Percentiles rank a stretch among this genome's conserved stretches.
Conservation (phyloP, 805 yeast genomes). For the Wickerhamomyces chambardii region DNA sequence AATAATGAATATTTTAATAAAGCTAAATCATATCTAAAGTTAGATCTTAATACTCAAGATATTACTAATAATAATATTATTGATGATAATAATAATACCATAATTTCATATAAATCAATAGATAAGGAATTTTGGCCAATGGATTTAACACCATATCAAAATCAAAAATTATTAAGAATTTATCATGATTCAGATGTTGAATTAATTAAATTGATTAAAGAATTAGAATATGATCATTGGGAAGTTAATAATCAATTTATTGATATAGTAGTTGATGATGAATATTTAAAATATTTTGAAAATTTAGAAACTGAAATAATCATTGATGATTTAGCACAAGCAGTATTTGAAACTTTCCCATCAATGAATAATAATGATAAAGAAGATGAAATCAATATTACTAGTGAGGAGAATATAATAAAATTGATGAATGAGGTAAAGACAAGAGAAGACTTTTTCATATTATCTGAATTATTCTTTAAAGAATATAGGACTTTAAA, state of each 20-base stretch:
- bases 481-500: slow-evolving; percentile 58
- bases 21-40: no score
- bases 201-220: background rate
- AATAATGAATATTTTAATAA: no score
- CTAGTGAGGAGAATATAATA: slow-evolving; percentile 2
- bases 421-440: slow-evolving; percentile 8
- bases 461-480: slow-evolving; percentile 49
- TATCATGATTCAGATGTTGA: background rate
- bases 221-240: slow-evolving; percentile 33
- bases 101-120: background rate
- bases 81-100: no score
- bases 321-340: slow-evolving; percentile 48
- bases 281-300: slow-evolving; percentile 2
- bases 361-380: background rate
- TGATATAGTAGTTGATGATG: slow-evolving; percentile 29
- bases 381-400: slow-evolving; percentile 3
- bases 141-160: background rate
- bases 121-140: background rate
- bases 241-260: slow-evolving; percentile 32
- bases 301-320: slow-evolving; percentile 25
- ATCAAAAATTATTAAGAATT: background rate
- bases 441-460: slow-evolving; percentile 5
- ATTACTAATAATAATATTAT: no score
- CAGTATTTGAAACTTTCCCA: slow-evolving; percentile 49
- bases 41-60: no score